Percentiles rank a stretch among this genome's conserved stretches.
Conservation (phyloP, 495 filamentous ascomycete species). For the Copromyces sp. region DNA sequence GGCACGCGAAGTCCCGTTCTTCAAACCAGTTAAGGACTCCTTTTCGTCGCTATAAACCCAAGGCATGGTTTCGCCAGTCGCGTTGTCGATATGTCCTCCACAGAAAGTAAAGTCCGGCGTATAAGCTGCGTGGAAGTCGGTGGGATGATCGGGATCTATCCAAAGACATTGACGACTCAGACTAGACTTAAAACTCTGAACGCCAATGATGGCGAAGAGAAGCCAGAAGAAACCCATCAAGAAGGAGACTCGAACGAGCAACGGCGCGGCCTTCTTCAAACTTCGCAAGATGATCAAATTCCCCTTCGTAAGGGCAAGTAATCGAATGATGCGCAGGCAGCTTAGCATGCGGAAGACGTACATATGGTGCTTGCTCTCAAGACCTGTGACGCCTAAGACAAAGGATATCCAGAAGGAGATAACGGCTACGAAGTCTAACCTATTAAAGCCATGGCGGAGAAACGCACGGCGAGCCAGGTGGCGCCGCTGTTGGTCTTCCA, state of each 20-base stretch:
- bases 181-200: constrained; percentile 97
- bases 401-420: constrained; percentile 92
- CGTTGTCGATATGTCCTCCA: constrained; percentile 63
- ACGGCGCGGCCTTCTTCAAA: constrained; percentile 86
- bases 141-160: constrained; percentile 50
- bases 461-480: constrained; percentile 87
- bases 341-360: constrained; percentile 96
- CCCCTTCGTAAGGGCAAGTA: constrained; percentile 82
- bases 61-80: constrained; percentile 45
- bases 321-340: constrained; percentile 79
- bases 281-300: constrained; percentile 91
- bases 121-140: constrained; percentile 32
- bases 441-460: constrained; percentile 88
- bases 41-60: constrained; percentile 45
- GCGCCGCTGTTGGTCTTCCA: constrained; percentile 70
- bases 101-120: constrained; percentile 64
- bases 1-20: constrained; percentile 32
- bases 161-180: constrained; percentile 81
- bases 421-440: constrained; percentile 92
- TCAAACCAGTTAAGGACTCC: not conserved
- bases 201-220: constrained; percentile 89
- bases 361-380: constrained; percentile 58
- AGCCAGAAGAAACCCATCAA: constrained; percentile 99
- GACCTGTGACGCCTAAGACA: constrained; percentile 51
- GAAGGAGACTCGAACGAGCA: constrained; percentile 92